Evolutionary conservation across 2,329 filamentous ascomycete species (phyloP).

Genomic region (Grosmannia serpens): DNA sequence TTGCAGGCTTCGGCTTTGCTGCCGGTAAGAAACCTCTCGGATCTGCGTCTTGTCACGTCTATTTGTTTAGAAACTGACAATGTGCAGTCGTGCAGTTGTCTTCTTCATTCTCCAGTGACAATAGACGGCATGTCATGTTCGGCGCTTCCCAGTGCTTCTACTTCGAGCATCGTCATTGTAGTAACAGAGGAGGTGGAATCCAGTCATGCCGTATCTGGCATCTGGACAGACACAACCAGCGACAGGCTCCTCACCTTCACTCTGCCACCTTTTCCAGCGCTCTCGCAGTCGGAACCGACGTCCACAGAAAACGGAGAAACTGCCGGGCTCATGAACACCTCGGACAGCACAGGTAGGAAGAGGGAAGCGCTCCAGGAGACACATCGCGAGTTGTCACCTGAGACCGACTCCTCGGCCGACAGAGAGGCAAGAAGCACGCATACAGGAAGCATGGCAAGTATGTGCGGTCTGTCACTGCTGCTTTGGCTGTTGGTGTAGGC

Average conservation of each 20-base stretch:
- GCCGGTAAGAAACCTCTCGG: neutral
- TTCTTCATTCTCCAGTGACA: neutral
- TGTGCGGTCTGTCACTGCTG: neutral
- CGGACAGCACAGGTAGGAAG: neutral
- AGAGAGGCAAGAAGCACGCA: neutral
- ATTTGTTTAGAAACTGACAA: neutral
- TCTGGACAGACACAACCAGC: neutral
- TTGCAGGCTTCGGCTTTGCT: neutral
- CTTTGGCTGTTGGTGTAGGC: neutral
- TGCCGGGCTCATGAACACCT: neutral
- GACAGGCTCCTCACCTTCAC: neutral
- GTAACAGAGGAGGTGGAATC: neutral
- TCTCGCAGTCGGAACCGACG: too few relatives aligned
- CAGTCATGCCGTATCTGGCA: neutral
- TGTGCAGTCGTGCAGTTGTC: neutral
- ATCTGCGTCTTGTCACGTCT: neutral
- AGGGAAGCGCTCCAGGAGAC: neutral
- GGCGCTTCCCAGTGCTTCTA: neutral
- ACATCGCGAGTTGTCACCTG: neutral
- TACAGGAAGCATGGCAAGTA: neutral
- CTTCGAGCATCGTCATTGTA: neutral
- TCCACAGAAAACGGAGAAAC: too few relatives aligned
- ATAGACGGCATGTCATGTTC: neutral
- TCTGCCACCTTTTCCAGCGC: too few relatives aligned
- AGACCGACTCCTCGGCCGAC: neutral